These are phyloP conservation scores for Fusarium nygamai DNA, from an alignment of 2,329 filamentous ascomycete species.

Conservation along the genomic window DNA sequence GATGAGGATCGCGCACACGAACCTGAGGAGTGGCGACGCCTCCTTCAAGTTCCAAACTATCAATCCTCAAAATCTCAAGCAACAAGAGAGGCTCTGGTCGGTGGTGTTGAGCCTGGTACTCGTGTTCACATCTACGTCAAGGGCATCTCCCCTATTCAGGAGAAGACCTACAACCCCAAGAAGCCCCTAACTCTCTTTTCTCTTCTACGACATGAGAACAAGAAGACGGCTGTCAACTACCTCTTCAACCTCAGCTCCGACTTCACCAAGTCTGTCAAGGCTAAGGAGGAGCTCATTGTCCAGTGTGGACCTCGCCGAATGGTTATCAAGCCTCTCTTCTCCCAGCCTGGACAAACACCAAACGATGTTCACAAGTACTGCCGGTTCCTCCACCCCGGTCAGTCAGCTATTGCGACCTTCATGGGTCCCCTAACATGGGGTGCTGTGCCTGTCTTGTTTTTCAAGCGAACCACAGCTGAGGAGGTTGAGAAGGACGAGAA, in stretches of 20 bases:
- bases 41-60: slow-evolving; percentile 91
- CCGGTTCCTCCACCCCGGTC: slow-evolving; percentile 89
- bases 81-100: slow-evolving; percentile 84
- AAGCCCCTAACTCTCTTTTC: slow-evolving; percentile 81
- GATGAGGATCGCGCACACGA: slow-evolving; percentile 88
- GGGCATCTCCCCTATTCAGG: slow-evolving; percentile 56
- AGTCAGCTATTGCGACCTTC: slow-evolving; percentile 88
- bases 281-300: slow-evolving; percentile 90
- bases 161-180: slow-evolving; percentile 59
- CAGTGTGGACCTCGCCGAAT: slow-evolving; percentile 91
- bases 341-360: slow-evolving; percentile 85
- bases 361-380: slow-evolving; percentile 99
- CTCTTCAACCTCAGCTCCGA: slow-evolving; percentile 87
- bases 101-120: slow-evolving; percentile 85
- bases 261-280: slow-evolving; percentile 79
- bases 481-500: slow-evolving; percentile 54
- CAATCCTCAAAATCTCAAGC: slow-evolving; percentile 81
- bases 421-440: slow-evolving; percentile 94
- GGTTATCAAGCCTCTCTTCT: slow-evolving; percentile 90
- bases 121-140: slow-evolving; percentile 82
- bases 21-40: slow-evolving; percentile 86
- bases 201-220: slow-evolving; percentile 92
- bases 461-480: slow-evolving; percentile 67
- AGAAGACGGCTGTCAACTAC: slow-evolving; percentile 89
- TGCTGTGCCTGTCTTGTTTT: slow-evolving; percentile 88